Evolutionary conservation across 2,329 filamentous ascomycete genomes (phyloP).

Genomic region (Periconia sp.): DNA sequence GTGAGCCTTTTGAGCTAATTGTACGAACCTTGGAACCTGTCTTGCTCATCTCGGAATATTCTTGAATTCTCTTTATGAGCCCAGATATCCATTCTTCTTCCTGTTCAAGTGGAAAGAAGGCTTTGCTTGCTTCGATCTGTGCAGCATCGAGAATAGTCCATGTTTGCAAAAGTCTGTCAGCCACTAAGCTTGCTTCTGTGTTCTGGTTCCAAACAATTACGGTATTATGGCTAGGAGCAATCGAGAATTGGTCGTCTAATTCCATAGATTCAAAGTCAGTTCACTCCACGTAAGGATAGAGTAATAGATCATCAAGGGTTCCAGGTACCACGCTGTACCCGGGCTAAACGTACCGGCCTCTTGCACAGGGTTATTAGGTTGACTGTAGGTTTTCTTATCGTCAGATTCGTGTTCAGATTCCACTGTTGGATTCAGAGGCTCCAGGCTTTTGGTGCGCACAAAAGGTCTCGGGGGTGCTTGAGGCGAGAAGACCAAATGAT

Average conservation of each 20-base stretch:
- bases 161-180: constrained; percentile 15
- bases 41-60: not conserved
- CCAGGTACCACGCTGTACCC: too few relatives aligned
- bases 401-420: not conserved
- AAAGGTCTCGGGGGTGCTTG: not conserved
- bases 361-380: not conserved
- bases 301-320: too few relatives aligned
- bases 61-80: not conserved
- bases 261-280: too few relatives aligned
- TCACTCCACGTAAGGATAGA: too few relatives aligned
- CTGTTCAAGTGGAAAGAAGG: not conserved
- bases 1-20: not conserved
- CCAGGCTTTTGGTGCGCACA: not conserved
- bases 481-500: constrained; percentile 17
- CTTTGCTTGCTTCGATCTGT: constrained; percentile 13
- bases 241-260: too few relatives aligned
- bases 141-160: constrained; percentile 14
- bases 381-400: not conserved
- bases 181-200: constrained; percentile 15
- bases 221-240: not conserved
- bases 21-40: not conserved
- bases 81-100: constrained; percentile 1
- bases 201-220: constrained; percentile 10
- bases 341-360: not conserved
- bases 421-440: not conserved